Conservation (phyloP, 768 basidiomycete species). For the Kwoniella bestiolae region DNA sequence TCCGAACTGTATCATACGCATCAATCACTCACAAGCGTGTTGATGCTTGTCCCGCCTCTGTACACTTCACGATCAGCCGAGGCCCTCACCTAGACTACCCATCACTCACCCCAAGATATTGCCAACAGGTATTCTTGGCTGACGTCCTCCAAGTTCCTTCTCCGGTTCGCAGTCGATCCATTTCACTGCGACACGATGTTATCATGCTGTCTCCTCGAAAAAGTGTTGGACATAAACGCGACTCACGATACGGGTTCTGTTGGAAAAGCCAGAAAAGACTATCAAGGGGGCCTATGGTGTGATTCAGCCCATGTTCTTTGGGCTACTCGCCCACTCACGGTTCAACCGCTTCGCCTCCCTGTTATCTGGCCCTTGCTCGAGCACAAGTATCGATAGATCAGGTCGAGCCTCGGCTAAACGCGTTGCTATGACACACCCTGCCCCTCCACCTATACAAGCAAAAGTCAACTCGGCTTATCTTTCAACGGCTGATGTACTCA, state of each 20-base stretch:
- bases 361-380: conserved; percentile 26
- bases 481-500: background rate
- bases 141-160: conserved; percentile 20
- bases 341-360: conserved; percentile 6
- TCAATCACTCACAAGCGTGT: conserved; percentile 18
- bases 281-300: conserved; percentile 22
- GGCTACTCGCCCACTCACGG: background rate
- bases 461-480: background rate
- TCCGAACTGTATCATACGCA: background rate
- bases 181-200: background rate
- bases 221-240: background rate
- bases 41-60: conserved; percentile 33
- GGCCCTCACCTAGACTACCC: background rate
- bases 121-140: conserved; percentile 21
- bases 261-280: conserved; percentile 31
- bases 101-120: conserved; percentile 32
- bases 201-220: background rate
- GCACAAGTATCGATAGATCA: conserved; percentile 20
- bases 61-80: background rate
- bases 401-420: conserved; percentile 27
- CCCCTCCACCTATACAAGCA: conserved; percentile 22
- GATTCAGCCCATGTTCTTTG: background rate
- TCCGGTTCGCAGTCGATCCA: conserved; percentile 16
- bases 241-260: conserved; percentile 18
- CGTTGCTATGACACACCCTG: conserved; percentile 30